Percentiles rank a stretch among this genome's conserved stretches.
Conservation (phyloP, 441 rosid genomes). For the Populus hybrid region DNA sequence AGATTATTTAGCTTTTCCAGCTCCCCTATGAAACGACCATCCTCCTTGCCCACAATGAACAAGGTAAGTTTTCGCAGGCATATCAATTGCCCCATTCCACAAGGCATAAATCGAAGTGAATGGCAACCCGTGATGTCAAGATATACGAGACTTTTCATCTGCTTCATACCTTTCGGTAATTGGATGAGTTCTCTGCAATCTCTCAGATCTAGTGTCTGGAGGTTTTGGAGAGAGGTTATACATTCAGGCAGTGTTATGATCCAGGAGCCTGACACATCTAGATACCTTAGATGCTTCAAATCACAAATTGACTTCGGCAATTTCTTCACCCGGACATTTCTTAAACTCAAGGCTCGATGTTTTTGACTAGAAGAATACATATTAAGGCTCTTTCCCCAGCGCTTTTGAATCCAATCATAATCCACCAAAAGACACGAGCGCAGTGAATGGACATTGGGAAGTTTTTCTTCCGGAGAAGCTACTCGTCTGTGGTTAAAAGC, state of each 20-base stretch:
- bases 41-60: too few relatives aligned
- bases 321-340: neutral
- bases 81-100: neutral
- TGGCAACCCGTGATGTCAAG: neutral
- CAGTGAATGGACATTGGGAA: neutral
- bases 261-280: neutral
- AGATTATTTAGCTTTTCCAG: slow-evolving; percentile 4
- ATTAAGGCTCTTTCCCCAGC: too few relatives aligned
- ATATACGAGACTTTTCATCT: neutral
- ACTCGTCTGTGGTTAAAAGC: neutral
- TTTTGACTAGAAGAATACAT: neutral
- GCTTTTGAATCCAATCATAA: too few relatives aligned
- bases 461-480: too few relatives aligned
- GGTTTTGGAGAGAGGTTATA: slow-evolving; percentile 11
- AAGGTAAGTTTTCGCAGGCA: slow-evolving; percentile 12
- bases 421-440: neutral
- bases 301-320: neutral
- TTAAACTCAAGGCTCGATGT: neutral
- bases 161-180: slow-evolving; percentile 13
- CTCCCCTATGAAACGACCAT: neutral
- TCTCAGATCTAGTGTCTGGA: neutral
- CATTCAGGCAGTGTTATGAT: neutral
- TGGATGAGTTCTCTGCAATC: neutral
- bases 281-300: neutral
- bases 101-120: neutral